phyloP scores from a whole-genome alignment of 2,329 filamentous ascomycete genomes.

The Talaromyces sp. region DNA sequence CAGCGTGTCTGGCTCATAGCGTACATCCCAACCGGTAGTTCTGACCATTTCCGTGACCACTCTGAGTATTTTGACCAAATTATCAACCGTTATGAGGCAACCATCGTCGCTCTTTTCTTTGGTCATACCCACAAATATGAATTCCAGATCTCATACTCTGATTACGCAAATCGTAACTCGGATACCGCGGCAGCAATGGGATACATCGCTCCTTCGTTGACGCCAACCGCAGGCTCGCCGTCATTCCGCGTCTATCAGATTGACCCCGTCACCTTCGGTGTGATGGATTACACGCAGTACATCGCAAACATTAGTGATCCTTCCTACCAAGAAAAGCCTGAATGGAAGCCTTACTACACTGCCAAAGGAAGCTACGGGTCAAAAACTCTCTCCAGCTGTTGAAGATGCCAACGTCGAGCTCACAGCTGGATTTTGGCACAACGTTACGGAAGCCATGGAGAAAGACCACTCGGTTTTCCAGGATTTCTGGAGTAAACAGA shows the following conservation, averaged over 20 bases:
- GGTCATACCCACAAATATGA: constrained; percentile 51
- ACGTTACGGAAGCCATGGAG: constrained; percentile 47
- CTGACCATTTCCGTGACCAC: no score
- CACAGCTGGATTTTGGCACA: constrained; percentile 53
- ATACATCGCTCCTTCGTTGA: constrained; percentile 51
- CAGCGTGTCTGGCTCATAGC: no score
- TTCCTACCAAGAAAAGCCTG: constrained; percentile 42
- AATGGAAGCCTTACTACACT: constrained; percentile 52
- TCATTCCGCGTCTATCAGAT: constrained; percentile 55
- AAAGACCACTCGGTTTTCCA: constrained; percentile 38
- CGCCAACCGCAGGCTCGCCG: constrained; percentile 51
- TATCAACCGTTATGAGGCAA: no score
- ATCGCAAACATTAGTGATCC: constrained; percentile 47
- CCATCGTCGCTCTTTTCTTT: no score
- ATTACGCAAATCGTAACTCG: constrained; percentile 40
- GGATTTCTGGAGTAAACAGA: constrained; percentile 43
- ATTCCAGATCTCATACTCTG: constrained; percentile 50
- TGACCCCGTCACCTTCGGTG: constrained; percentile 51
- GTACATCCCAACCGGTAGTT: no score
- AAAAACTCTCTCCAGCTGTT: constrained; percentile 37
- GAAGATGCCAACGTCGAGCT: constrained; percentile 38
- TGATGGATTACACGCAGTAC: constrained; percentile 51
- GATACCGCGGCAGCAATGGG: constrained; percentile 45
- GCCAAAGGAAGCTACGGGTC: constrained; percentile 49
- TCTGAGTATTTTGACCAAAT: no score